Base-by-base conservation (phyloP, 306 rosid genomes). In the Acmispon strigosus region DNA sequence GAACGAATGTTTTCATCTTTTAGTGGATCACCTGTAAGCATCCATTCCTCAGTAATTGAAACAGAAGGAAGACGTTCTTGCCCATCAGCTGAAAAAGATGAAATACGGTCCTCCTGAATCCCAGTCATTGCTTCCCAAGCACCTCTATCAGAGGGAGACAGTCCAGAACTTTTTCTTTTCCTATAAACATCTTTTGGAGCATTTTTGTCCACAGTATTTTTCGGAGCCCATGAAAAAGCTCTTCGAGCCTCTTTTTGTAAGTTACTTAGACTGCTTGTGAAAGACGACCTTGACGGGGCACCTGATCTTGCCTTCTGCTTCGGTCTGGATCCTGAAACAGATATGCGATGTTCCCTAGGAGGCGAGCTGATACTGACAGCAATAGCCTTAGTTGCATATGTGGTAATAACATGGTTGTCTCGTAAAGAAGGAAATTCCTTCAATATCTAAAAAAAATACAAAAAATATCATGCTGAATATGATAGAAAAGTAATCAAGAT, bases 41-140 rank as follows among this genome's bases (percentile, higher is more conserved):
- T 90, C 98, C 98, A 93, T 69, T 90, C 98, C 84, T 93, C 98
- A 10, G 96, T 70, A 78, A 93, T 88, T 18, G 91, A 88, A 81
- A 93, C 84, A 6, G 97, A 77, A 75, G 96, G 96, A 64, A 90
- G 89, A 11, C 97, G 88, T 55, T 90, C 98, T 84, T 93, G 98
- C 80, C 97, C 98, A 74, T 93, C 98, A 55, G 82, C 56, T 75
- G 94, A 83, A 87, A 82, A 80, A 27, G 91, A 70, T 65, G 88
- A 90, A 79, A 83, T 79, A 54, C 79, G 89, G 79, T 93, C 98
- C 89, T 93, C 98, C 70, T 88, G 92, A 77, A 93, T 93, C 62
- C 98, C 98, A 74, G 98, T 79, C 98, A 93, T 93, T 27, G 94
- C 96, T 84, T 93, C 98, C 98, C 98, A 93, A 66, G 97, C 84